Evolutionary conservation across 2,329 filamentous ascomycete genomes (phyloP), one percentile per base, ranked within the genome.

Genomic region (Torrubiellomyces zombiae): DNA sequence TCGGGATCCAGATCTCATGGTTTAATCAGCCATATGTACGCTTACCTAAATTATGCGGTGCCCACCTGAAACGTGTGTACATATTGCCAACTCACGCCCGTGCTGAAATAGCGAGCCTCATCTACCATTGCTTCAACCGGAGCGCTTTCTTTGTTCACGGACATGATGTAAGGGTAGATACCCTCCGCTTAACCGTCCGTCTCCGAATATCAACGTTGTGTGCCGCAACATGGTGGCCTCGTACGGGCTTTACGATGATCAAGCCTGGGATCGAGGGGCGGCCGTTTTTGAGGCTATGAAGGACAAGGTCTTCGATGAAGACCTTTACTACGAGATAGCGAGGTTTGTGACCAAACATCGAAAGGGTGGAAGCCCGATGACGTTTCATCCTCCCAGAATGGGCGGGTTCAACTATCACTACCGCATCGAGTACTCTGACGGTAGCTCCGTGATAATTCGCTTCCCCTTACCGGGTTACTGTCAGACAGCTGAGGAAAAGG

Each of bases 401-500:
- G 26, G 26, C 18, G 28, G 24, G 8, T 26, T 20, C 18, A 26
- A 29, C 20, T 6, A 23, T 11, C 10, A 26, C 10, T 29, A 26
- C 13, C 13, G 28, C 12, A 20, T 29, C 7, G 24, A 29, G 13
- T 29, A 29, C 10, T 14, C 8, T n/a, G 24, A 29, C 14, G 17
- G 24, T 24, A 20, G 14, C 4, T 29, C 20, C 4, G 14, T 17
- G 10, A 14, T 18, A 7, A 7, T 29, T 6, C 23, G 23, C 14
- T 26, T 26, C 10, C 28, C 24, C 11, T 4, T 6, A 20, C 9
- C 18, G 13, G 9, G 10, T 14, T 74, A 34, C 63, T 63, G 21
- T 14, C 5, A 16, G 10, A 37, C 10, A 31, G 40, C 43, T 0
- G 45, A 53, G 4, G 49, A 54, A 31, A 54, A 53, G 32, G 27